Evolutionary conservation across 2,329 filamentous ascomycete species (phyloP).

Genomic region (Neodidymelliopsis sp.): DNA sequence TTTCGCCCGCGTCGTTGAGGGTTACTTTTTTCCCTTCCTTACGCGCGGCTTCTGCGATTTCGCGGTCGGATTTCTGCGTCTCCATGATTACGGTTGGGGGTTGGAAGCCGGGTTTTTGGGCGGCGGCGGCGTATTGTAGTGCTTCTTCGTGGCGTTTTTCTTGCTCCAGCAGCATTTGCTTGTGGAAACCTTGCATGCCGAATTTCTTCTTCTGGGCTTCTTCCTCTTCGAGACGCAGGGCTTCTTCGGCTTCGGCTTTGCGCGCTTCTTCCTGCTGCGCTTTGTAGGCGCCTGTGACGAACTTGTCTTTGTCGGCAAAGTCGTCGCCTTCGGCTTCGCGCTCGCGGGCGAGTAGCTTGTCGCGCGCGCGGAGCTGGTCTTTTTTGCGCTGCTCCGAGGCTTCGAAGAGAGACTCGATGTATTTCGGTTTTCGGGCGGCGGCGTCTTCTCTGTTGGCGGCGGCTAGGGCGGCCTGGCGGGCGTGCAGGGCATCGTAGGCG

Average conservation of each 20-base stretch:
- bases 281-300: conserved; percentile 85
- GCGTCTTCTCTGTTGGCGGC: conserved; percentile 61
- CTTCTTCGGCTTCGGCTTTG: conserved; percentile 75
- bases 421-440: conserved; percentile 72
- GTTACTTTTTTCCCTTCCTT: conserved; percentile 69
- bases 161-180: conserved; percentile 73
- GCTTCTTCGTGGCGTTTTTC: conserved; percentile 75
- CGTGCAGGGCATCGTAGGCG: conserved; percentile 79
- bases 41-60: conserved; percentile 73
- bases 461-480: conserved; percentile 62
- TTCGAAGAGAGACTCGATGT: conserved; percentile 77
- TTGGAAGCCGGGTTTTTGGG: conserved; percentile 45
- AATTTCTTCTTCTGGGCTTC: conserved; percentile 68
- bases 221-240: conserved; percentile 69
- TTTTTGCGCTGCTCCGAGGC: conserved; percentile 79
- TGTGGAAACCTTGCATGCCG: conserved; percentile 83
- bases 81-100: conserved; percentile 48
- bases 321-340: conserved; percentile 82
- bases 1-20: conserved; percentile 82
- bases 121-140: conserved; percentile 67
- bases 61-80: conserved; percentile 64
- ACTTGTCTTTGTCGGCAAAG: conserved; percentile 83
- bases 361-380: conserved; percentile 78
- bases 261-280: conserved; percentile 79
- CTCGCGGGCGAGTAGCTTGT: conserved; percentile 80